These are phyloP conservation scores for Rhodotorula kratochvilovae DNA, from an alignment of 768 basidiomycete genomes.

Conservation along the genomic window DNA sequence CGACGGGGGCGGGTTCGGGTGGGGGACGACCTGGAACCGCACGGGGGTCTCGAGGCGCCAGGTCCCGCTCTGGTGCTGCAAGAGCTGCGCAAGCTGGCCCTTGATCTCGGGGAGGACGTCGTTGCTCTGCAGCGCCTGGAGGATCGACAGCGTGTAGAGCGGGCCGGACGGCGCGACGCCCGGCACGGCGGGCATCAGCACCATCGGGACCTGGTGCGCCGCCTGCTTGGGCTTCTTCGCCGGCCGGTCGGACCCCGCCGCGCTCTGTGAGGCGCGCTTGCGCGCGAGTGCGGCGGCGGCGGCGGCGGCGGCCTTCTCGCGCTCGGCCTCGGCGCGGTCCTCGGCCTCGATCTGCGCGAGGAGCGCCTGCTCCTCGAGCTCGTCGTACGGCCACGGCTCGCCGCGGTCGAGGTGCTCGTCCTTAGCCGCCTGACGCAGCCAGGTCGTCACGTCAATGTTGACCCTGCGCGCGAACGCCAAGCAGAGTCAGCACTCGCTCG, in stretches of 20 bases:
- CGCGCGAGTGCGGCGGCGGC: background rate
- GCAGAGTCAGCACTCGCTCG: background rate
- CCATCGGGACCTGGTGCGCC: constrained; percentile 4
- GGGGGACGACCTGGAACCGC: constrained; percentile 8
- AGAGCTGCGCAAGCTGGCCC: constrained; percentile 10
- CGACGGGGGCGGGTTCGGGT: constrained; percentile 4
- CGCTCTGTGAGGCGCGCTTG: constrained; percentile 39
- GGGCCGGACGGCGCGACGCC: background rate
- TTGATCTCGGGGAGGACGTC: constrained; percentile 9
- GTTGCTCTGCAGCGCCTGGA: background rate
- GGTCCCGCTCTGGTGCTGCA: constrained; percentile 6
- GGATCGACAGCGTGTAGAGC: constrained; percentile 2
- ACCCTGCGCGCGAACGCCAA: constrained; percentile 59
- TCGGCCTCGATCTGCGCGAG: background rate
- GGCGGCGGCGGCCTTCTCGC: background rate
- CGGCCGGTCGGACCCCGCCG: background rate
- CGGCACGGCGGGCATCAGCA: constrained; percentile 8
- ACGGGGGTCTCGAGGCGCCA: background rate
- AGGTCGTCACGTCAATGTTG: constrained; percentile 83
- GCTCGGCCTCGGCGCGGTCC: background rate
- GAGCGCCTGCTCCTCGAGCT: constrained; percentile 9
- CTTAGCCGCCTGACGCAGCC: constrained; percentile 63
- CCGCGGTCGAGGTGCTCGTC: constrained; percentile 52
- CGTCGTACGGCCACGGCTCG: constrained; percentile 31
- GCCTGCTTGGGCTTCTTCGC: constrained; percentile 10